phyloP scores from a whole-genome alignment of 345 rosid genomes.

The Salix brachista region DNA sequence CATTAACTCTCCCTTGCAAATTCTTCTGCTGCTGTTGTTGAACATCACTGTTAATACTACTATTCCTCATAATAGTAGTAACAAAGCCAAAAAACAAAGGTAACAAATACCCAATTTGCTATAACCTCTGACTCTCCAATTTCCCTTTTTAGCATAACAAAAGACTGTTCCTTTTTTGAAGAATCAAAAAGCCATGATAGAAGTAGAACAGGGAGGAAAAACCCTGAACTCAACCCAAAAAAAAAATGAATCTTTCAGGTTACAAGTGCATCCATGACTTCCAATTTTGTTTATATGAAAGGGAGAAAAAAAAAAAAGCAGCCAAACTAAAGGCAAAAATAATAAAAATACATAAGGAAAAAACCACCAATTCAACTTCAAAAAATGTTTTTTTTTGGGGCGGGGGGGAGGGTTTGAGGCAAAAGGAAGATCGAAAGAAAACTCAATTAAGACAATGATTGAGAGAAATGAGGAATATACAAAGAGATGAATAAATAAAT shows the following conservation, averaged over 20 bases:
- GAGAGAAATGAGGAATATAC: background rate
- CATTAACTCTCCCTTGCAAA: slow-evolving; percentile 12
- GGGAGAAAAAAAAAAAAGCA: background rate
- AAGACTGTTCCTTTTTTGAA: slow-evolving; percentile 25
- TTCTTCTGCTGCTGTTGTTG: slow-evolving; percentile 31
- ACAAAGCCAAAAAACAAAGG: slow-evolving; percentile 32
- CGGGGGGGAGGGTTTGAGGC: background rate
- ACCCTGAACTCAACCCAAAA: slow-evolving; percentile 6
- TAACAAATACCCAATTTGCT: slow-evolving; percentile 32
- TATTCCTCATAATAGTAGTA: slow-evolving; percentile 53
- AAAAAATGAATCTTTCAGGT: background rate
- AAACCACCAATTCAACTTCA: background rate
- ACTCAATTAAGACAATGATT: background rate
- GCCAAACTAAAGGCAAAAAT: background rate
- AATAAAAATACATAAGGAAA: background rate
- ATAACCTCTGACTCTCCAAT: slow-evolving; percentile 32
- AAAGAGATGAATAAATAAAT: background rate
- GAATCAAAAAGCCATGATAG: slow-evolving; percentile 5
- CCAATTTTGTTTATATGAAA: background rate
- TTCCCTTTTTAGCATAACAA: slow-evolving; percentile 40
- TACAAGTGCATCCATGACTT: background rate
- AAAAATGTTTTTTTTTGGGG: background rate
- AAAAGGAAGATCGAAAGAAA: background rate
- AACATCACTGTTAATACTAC: slow-evolving; percentile 49
- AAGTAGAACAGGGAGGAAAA: background rate